Percentiles rank a stretch among this genome's conserved stretches.
phyloP scores from a whole-genome alignment of 257 asterid species.

The Solanum stenotomum region DNA sequence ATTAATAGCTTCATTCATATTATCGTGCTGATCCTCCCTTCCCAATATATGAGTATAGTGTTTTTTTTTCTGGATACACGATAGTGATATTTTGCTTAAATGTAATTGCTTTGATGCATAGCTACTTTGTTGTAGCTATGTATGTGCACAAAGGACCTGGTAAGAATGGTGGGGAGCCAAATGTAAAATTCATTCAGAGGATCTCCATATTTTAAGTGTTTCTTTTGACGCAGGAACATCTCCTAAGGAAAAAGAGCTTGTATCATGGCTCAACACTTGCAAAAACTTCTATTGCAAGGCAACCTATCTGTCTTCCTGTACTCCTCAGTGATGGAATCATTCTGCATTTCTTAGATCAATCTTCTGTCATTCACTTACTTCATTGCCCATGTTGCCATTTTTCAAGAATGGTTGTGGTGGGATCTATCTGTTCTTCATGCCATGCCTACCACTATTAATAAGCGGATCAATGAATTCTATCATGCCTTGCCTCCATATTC shows the following conservation, averaged over 20 bases:
- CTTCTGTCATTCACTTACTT: slow-evolving; percentile 35
- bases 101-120: neutral
- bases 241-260: slow-evolving; percentile 54
- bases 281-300: slow-evolving; percentile 58
- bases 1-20: neutral
- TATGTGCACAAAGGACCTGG: neutral
- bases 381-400: slow-evolving; percentile 53
- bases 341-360: slow-evolving; percentile 48
- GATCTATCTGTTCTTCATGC: slow-evolving; percentile 56
- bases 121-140: neutral
- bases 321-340: slow-evolving; percentile 58
- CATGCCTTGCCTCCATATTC: slow-evolving; percentile 77
- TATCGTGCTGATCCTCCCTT: neutral
- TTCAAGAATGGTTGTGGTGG: slow-evolving; percentile 52
- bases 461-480: slow-evolving; percentile 60
- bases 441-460: slow-evolving; percentile 54
- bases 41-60: neutral
- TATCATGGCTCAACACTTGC: slow-evolving; percentile 61
- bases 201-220: slow-evolving; percentile 46
- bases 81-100: neutral
- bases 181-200: slow-evolving; percentile 18
- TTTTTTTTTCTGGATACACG: neutral
- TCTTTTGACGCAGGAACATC: slow-evolving; percentile 87
- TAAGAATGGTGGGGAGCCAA: neutral
- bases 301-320: slow-evolving; percentile 61